phyloP scores from a whole-genome alignment of 345 rosid genomes.

The Eucalyptus marginata region DNA sequence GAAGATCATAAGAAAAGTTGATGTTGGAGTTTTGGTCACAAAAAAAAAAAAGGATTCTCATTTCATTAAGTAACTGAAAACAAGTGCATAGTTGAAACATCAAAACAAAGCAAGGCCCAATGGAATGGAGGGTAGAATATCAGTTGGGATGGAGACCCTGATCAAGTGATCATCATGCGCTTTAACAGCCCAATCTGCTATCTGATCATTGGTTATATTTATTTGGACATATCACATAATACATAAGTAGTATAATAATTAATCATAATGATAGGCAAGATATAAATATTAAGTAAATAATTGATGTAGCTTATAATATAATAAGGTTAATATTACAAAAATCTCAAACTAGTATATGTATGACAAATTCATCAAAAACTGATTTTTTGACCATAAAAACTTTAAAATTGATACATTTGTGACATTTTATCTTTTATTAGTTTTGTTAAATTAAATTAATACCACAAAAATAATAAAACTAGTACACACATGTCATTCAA shows the following conservation, averaged over 20 bases:
- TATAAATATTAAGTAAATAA: background rate
- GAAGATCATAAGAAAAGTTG: background rate
- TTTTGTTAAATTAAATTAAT: too few relatives aligned
- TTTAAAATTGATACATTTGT: too few relatives aligned
- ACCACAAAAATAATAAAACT: too few relatives aligned
- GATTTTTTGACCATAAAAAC: too few relatives aligned
- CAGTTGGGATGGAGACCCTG: background rate
- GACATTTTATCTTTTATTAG: too few relatives aligned
- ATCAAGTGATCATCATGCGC: background rate
- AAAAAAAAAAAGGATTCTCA: background rate
- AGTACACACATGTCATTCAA: too few relatives aligned
- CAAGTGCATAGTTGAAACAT: background rate
- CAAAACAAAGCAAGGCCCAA: background rate
- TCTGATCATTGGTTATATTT: background rate
- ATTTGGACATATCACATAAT: background rate
- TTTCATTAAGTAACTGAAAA: background rate
- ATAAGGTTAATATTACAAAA: too few relatives aligned
- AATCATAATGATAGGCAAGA: background rate
- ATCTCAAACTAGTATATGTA: too few relatives aligned
- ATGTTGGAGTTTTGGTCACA: background rate
- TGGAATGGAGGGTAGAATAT: background rate
- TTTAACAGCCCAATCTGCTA: background rate
- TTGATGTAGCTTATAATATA: background rate
- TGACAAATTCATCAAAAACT: too few relatives aligned
- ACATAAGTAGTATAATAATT: background rate